These are phyloP conservation scores for Aspergillus bombycis DNA, from an alignment of 2,329 filamentous ascomycete genomes.

Conservation along the genomic window DNA sequence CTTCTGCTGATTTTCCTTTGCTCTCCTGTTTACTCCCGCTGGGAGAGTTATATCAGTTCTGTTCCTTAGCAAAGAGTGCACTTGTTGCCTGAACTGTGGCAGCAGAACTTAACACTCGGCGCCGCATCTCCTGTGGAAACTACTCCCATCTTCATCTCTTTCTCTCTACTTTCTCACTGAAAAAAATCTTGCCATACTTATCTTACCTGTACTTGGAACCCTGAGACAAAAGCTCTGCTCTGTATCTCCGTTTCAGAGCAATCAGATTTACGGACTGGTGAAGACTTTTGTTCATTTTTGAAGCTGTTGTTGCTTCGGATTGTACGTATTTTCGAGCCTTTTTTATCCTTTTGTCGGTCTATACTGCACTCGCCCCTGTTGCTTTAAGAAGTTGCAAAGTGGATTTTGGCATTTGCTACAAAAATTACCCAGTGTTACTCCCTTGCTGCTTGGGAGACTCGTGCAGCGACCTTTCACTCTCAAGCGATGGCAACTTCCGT, in stretches of 20 bases:
- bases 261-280: slow-evolving; percentile 20
- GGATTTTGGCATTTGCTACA: slow-evolving; percentile 13
- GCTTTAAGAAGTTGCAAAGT: slow-evolving; percentile 18
- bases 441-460: slow-evolving; percentile 7
- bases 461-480: slow-evolving; percentile 8
- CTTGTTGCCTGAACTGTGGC: slow-evolving; percentile 23
- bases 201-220: slow-evolving; percentile 34
- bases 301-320: slow-evolving; percentile 36
- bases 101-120: slow-evolving; percentile 19
- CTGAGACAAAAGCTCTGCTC: slow-evolving; percentile 23
- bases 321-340: slow-evolving; percentile 45
- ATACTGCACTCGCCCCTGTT: slow-evolving; percentile 8
- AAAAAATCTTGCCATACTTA: slow-evolving; percentile 20
- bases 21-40: slow-evolving; percentile 19
- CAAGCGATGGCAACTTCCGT: slow-evolving; percentile 29
- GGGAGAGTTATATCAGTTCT: slow-evolving; percentile 23
- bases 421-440: slow-evolving; percentile 15
- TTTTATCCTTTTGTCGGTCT: slow-evolving; percentile 21
- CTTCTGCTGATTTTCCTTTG: slow-evolving; percentile 16
- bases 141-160: slow-evolving; percentile 21
- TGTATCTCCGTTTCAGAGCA: slow-evolving; percentile 23
- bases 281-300: slow-evolving; percentile 29
- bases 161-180: slow-evolving; percentile 11
- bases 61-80: slow-evolving; percentile 21
- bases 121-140: slow-evolving; percentile 28